These are phyloP conservation scores for Lolium rigidum DNA, from an alignment of 176 grass and related monocot genomes.

Conservation along the genomic window DNA sequence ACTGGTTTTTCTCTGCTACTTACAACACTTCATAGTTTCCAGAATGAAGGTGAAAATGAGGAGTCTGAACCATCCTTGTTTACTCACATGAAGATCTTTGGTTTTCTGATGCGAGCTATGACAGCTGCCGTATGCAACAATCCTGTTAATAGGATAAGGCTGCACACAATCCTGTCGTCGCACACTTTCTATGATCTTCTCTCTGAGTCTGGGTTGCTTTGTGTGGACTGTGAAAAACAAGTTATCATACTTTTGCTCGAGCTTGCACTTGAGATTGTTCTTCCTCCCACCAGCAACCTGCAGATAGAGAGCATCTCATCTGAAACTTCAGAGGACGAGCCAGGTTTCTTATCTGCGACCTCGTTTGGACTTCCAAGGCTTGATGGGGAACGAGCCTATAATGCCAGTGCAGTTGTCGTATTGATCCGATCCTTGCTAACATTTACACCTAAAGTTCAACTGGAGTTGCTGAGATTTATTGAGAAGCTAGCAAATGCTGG, in stretches of 20 bases:
- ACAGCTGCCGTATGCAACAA: conserved; percentile 94
- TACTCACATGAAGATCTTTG: conserved; percentile 81
- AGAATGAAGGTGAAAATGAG: conserved; percentile 58
- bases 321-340: conserved; percentile 59
- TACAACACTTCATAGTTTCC: conserved; percentile 89
- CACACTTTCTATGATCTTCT: conserved; percentile 97
- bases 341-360: conserved; percentile 61
- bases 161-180: conserved; percentile 85
- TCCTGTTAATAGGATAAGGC: conserved; percentile 86
- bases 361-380: conserved; percentile 86
- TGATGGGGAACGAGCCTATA: conserved; percentile 84
- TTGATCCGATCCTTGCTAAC: conserved; percentile 80
- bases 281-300: conserved; percentile 71
- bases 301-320: conserved; percentile 64
- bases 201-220: conserved; percentile 92
- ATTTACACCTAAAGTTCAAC: conserved; percentile 97
- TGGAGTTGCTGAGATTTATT: conserved; percentile 86
- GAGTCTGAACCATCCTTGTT: conserved; percentile 57
- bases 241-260: conserved; percentile 96
- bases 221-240: conserved; percentile 90
- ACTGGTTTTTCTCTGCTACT: conserved; percentile 97
- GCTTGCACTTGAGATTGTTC: conserved; percentile 96
- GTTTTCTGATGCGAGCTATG: conserved; percentile 86
- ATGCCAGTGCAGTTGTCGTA: conserved; percentile 87
- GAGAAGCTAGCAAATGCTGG: conserved; percentile 86